Evolutionary conservation across 2,329 filamentous ascomycete genomes (phyloP), one percentile per base, ranked within the genome.

Genomic region (Penicillium sp.): DNA sequence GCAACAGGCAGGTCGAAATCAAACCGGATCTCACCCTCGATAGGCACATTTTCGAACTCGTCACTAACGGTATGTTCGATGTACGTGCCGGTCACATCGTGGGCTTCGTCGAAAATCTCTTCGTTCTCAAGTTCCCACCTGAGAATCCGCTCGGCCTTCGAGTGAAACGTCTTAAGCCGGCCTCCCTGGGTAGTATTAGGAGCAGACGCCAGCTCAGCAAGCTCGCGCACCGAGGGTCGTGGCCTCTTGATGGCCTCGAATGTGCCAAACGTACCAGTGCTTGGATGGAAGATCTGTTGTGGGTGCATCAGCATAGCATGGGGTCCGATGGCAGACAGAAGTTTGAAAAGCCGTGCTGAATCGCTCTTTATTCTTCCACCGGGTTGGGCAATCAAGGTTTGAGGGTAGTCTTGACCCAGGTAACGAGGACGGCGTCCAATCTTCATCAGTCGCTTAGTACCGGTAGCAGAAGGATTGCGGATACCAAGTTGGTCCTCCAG

Each of bases 231-330:
- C 47, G 69, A 70, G 22, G 39, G 31, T 42, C n/a, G 39, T 38
- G 54, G 45, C 37, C 48, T 63, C 35, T 51, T 54, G 7, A 41
- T 28, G 10, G 39, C 17, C 1, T 39, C 52, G 8, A 54, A 54
- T 47, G 80, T 82, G 2, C 76, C 78, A 64, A 82, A 82, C 0
- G 81, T 83, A 4, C 81, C 80, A 35, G 68, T 79, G 3, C 62
- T 59, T 8, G 66, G 34, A 58, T 81, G 71, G 63, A 80, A 82
- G 1, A 59, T 55, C 50, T 79, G 76, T 14, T 61, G 63, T 17
- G 78, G 71, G 48, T 70, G 73, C 70, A 78, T 76, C 22, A 80
- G 56, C 67, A 77, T 75, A 11, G 71, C 65, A 61, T 72, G 69
- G 4, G 69, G 66, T 2, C 64, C 66, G 42, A 72, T 63, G 38